Base-by-base conservation (phyloP, 768 basidiomycete species). In the Tricholoma terreum region DNA sequence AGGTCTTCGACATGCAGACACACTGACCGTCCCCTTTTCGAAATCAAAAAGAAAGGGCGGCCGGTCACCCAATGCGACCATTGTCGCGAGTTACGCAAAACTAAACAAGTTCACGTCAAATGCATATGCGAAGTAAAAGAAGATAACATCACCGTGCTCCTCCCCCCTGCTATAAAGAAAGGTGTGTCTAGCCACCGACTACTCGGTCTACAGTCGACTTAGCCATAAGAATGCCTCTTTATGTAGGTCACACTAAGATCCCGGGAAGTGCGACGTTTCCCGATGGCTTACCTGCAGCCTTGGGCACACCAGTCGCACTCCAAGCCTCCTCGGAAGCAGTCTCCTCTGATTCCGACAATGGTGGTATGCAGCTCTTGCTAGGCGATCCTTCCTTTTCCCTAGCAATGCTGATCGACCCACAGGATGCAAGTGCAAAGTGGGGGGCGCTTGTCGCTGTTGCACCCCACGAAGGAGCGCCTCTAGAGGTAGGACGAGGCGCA, bases 1-100 rank as follows among this genome's bases (percentile, higher is more conserved):
- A 84, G 94, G 50, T 94, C 93, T 14, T 92, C 91, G 14, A 82
- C 85, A 30, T 96, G 94, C 75, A 87, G 85, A 67, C 94, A 96
- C 69, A 88, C 84, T 53, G 91, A 94, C 70, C 83, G 94, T 40
- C 88, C 92, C 35, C 79, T 96, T 52, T 94, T 87, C 69, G 92
- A 95, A 73, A 90, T 96, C 56, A 92, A 94, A 78, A 91, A 89
- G 78, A 94, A 96, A 69, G 94, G 94, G 2, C 83, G 94, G 38
- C 94, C 94, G 1, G 83, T 93, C 22, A 92, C 94, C 7, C 94
- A 96, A 71, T 97, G 94, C 73, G 84, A 86, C 64, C 86, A 87
- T 66, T 96, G 94, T 73, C 84, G 92, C 61, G 86, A 92, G 67
- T 77, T 90, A 55, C 81, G 94, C 51, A 90, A 92, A 80, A 87